These are phyloP conservation scores for Starmerella powellii DNA, from an alignment of 805 yeast species.

Conservation along the genomic window DNA sequence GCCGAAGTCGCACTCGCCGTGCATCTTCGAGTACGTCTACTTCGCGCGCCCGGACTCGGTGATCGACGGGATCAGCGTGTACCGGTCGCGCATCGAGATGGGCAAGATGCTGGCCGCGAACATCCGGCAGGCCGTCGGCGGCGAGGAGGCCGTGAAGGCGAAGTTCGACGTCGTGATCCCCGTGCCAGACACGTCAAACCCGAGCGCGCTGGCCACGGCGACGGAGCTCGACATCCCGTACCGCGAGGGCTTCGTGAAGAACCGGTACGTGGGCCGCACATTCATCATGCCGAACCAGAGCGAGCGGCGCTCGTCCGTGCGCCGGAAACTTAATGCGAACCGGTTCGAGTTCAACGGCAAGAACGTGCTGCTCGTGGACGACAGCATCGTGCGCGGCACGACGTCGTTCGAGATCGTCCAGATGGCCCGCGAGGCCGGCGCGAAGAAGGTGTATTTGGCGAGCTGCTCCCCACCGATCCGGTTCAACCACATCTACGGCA, in stretches of 20 bases:
- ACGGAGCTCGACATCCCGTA: slow-evolving; percentile 68
- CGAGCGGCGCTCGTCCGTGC: slow-evolving; percentile 83
- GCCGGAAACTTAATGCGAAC: slow-evolving; percentile 94
- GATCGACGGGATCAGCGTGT: slow-evolving; percentile 91
- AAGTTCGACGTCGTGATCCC: slow-evolving; percentile 91
- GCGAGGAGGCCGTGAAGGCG: slow-evolving; percentile 36
- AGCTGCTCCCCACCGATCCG: slow-evolving; percentile 98
- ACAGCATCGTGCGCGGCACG: slow-evolving; percentile 94
- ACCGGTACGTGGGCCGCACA: slow-evolving; percentile 93
- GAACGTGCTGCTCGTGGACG: slow-evolving; percentile 84
- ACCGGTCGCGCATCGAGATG: slow-evolving; percentile 85
- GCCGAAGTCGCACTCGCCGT: slow-evolving; percentile 73
- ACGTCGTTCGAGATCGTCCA: slow-evolving; percentile 91
- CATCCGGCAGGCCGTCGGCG: slow-evolving; percentile 38
- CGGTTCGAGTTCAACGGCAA: slow-evolving; percentile 76
- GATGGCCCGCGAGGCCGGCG: slow-evolving; percentile 99
- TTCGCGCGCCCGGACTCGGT: slow-evolving; percentile 97
- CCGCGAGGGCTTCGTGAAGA: slow-evolving; percentile 94
- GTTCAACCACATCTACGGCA: slow-evolving; percentile 91
- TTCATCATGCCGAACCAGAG: slow-evolving; percentile 97
- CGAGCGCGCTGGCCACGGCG: slow-evolving; percentile 86
- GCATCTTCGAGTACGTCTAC: slow-evolving; percentile 92
- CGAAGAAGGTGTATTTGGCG: slow-evolving; percentile 86
- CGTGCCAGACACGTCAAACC: slow-evolving; percentile 96
- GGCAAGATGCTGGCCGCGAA: slow-evolving; percentile 77